Conservation (phyloP, 768 basidiomycete genomes). For the Macrolepiota dolichaula region DNA sequence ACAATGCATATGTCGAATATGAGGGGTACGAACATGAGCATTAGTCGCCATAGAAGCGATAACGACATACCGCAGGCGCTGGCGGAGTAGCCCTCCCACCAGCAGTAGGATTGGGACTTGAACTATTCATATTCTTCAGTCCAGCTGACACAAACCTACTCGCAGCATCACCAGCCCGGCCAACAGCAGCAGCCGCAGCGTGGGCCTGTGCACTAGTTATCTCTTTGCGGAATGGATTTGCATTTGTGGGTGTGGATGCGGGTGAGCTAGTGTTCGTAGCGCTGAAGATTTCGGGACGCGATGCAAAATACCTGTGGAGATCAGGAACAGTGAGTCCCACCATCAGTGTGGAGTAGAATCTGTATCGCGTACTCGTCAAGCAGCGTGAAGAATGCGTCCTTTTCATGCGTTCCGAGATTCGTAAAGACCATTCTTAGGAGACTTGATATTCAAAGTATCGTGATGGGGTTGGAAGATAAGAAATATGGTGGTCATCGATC, state of each 20-base stretch:
- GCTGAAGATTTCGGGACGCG: slow-evolving; percentile 65
- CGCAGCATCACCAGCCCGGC: slow-evolving; percentile 27
- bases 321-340: not conserved
- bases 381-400: slow-evolving; percentile 77
- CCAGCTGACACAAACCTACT: slow-evolving; percentile 39
- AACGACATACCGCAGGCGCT: not conserved
- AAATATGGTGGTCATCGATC: not conserved
- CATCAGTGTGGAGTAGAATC: slow-evolving; percentile 8
- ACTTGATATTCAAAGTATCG: not conserved
- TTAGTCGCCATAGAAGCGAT: not conserved
- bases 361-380: slow-evolving; percentile 67
- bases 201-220: slow-evolving; percentile 14
- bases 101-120: not conserved
- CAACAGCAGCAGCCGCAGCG: slow-evolving; percentile 24
- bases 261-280: slow-evolving; percentile 13
- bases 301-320: slow-evolving; percentile 60
- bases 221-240: slow-evolving; percentile 21
- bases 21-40: not conserved
- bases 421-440: slow-evolving; percentile 64
- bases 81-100: not conserved
- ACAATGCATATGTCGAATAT: not conserved
- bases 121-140: slow-evolving; percentile 29
- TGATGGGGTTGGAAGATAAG: not conserved
- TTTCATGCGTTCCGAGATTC: slow-evolving; percentile 62
- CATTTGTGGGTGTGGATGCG: slow-evolving; percentile 17